Evolutionary conservation across 2,329 filamentous ascomycete species (phyloP), one percentile per base, ranked within the genome.

Genomic region (Rutstroemia sp.): DNA sequence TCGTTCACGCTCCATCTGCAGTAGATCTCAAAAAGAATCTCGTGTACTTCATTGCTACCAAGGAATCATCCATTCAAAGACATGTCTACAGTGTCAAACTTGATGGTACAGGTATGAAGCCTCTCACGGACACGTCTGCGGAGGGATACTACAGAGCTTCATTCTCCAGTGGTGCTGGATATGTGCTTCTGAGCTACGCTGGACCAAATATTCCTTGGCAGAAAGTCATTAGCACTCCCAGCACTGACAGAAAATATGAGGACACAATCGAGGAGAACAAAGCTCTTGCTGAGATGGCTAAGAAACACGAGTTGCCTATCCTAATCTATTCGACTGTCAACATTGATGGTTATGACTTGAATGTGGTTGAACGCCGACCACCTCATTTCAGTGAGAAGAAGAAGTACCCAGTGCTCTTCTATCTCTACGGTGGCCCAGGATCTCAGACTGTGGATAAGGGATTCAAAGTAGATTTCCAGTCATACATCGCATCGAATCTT

Each of bases 321-420:
- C 78, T 92, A 62, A 80, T 88, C 50, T 96, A 92, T 71, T 85
- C 88, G 47, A 95, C 87, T 10, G 79, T 99, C 50, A 87, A 86
- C n/a, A 81, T 97, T 16, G 87, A 94, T 60, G 88, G 86, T 34
- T 86, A 88, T 63, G 81, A 84, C 17, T 73, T 89, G 16, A 83
- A 88, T 58, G 78, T 87, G 12, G 75, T 97, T 14, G 94, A 99
- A 72, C 87, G 91, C 30, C 87, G 90, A 0, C 94, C 94, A 5
- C 88, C 92, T 1, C 87, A 96, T 71, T 99, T 97, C 69, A 81
- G 91, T 69, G 76, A 83, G 17, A 84, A 83, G 65, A 92, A 88
- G 73, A 84, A 88, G 68, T 97, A 99, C 65, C 94, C 94, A 0
- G 91, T 99, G 1, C 80, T 99, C 4, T 99, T 99, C 77, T 87